A percentile compares a stretch with the other conserved stretches of the same genome.
Conservation (phyloP, 2,329 filamentous ascomycete genomes). For the Catunica adiposa region DNA sequence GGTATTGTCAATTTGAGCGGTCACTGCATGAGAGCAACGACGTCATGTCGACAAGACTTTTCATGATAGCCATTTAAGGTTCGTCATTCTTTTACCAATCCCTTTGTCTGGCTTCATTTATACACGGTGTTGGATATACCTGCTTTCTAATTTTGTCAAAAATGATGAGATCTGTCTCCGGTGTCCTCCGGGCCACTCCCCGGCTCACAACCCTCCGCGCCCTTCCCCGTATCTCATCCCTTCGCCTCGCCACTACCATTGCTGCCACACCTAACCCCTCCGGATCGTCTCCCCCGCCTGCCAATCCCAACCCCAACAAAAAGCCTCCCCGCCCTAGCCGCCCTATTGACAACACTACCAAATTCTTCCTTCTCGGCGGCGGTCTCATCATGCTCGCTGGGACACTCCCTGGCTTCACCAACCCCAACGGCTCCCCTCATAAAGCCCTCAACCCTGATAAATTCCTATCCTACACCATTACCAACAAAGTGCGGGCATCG, state of each 20-base stretch:
- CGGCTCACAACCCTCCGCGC: not conserved
- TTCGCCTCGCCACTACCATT: not conserved
- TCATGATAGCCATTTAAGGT: not conserved
- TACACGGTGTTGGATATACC: too few species aligned
- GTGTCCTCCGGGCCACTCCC: not conserved
- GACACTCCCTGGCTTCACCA: slow-evolving; percentile 9
- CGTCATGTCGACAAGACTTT: not conserved
- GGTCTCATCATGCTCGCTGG: slow-evolving; percentile 12
- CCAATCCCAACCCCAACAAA: not conserved
- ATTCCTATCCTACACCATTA: slow-evolving; percentile 52
- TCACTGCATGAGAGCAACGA: not conserved
- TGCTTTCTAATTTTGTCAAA: too few species aligned
- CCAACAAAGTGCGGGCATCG: slow-evolving; percentile 44
- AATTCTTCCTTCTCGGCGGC: slow-evolving; percentile 11
- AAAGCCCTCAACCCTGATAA: slow-evolving; percentile 36
- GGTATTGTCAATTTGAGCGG: not conserved
- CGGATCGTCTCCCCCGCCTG: not conserved
- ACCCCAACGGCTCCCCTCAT: slow-evolving; percentile 9
- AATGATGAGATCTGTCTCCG: not conserved
- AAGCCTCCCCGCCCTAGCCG: not conserved
- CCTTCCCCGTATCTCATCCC: not conserved
- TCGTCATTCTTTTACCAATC: not conserved
- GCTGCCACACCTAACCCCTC: not conserved
- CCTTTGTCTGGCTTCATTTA: not conserved
- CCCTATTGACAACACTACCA: slow-evolving; percentile 13